These are phyloP conservation scores for Myxozyma vanderwaltii DNA, from an alignment of 805 yeast genomes.

Conservation along the genomic window DNA sequence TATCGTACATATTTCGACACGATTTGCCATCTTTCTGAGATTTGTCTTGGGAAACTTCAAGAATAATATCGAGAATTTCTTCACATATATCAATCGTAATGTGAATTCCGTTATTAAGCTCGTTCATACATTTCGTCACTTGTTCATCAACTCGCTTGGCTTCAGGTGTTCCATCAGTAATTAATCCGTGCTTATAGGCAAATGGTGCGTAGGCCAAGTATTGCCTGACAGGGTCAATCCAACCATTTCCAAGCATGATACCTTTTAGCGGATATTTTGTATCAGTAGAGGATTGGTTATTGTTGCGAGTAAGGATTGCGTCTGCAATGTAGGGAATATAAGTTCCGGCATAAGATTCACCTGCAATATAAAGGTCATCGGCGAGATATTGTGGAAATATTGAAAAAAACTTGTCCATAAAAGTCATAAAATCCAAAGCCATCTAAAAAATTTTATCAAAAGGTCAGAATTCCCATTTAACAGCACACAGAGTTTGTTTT, in stretches of 20 bases:
- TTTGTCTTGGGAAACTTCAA: constrained; percentile 33
- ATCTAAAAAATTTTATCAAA: too few relatives aligned
- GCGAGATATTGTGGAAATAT: constrained; percentile 70
- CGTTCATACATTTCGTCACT: constrained; percentile 26
- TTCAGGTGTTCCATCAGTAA: constrained; percentile 43
- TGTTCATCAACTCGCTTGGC: constrained; percentile 37
- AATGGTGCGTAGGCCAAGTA: constrained; percentile 78
- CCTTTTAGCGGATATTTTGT: constrained; percentile 52
- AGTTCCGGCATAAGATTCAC: constrained; percentile 97
- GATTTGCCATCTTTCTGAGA: constrained; percentile 40
- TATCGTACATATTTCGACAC: constrained; percentile 85
- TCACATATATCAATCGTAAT: constrained; percentile 23
- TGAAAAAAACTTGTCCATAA: constrained; percentile 65
- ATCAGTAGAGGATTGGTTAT: constrained; percentile 34
- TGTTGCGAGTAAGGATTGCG: constrained; percentile 55
- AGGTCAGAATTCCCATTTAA: not conserved
- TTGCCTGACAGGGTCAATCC: constrained; percentile 88
- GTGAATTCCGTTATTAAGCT: constrained; percentile 34
- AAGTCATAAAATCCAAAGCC: constrained; percentile 61
- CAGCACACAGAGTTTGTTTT: not conserved
- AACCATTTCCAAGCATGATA: constrained; percentile 84
- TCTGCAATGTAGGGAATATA: constrained; percentile 86
- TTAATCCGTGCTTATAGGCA: constrained; percentile 58
- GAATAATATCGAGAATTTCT: constrained; percentile 46
- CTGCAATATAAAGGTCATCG: constrained; percentile 77